Base-by-base conservation (phyloP, 495 filamentous ascomycete species). In the Daldinia vernicosa region DNA sequence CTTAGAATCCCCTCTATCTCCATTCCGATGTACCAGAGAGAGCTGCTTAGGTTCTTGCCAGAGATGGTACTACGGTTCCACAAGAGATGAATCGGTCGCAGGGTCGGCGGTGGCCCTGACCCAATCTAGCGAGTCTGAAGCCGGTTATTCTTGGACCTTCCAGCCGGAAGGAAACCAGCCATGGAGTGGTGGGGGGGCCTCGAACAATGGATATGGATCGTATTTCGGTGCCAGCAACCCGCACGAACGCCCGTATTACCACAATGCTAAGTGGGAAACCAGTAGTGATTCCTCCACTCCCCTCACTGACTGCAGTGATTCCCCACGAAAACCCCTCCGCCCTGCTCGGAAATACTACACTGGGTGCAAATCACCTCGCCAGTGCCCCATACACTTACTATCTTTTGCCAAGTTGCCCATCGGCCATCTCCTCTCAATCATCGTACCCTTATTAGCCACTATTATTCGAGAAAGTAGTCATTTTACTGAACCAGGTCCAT, bases 31-130 rank as follows among this genome's bases (percentile, higher is more conserved):
- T 28, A 54, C 4, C 3, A 66, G 15, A 43, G 51, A 11, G 15
- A 58, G 59, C 9, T 74, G 71, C 37, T 43, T 50, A 11, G 62
- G 58, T 17, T 17, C 45, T 40, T 63, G 52, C 24, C 63, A 64
- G 47, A 67, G 50, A 39, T 70, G 66, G 63, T 74, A 74, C 24
- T 74, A 64, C 14, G 71, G 71, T 35, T 74, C 67, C 14, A 67
- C 51, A 19, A 64, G 40, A 62, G 63, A 60, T 22, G 67, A 67
- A 27, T 70, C 66, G 3, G 50, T 60, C 5, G 19, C 15, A 17
- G 61, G 54, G 40, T 60, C 64, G 7, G 33, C 67, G 15, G 17
- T 66, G 5, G 30, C 53, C 14, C 27, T 66, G 24, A 61, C 60
- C n/a, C 51, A 57, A 33, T 72, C 55, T n/a, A 67, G 58, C 27